Base-by-base conservation (phyloP, 148 eudicot genomes). In the Rhododendron ovatum region DNA sequence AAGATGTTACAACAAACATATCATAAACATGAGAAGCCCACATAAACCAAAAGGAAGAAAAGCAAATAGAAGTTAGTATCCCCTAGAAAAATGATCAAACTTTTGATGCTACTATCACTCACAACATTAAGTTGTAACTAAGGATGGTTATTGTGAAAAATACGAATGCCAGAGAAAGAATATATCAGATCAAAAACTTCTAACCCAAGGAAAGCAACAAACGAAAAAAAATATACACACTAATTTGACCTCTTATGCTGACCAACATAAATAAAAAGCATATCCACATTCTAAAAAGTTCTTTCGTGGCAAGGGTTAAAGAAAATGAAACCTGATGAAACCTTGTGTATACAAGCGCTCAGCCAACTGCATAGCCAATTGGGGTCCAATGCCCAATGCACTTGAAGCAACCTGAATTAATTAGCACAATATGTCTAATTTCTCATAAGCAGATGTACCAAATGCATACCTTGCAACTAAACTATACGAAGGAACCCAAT, bases 321-420 rank as follows among this genome's bases (percentile, higher is more conserved):
- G 82, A 50, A 73, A 81, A 50, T 33, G 28, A 87, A 82, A 96
- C 99, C 98, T 96, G 93, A 96, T 96, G 85, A 88, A 96, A 86
- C 99, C 99, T 92, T 96, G 99, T 80, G 99, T 96, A 87, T 96
- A 96, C 89, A 96, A 87, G 84, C 96, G 95, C 89, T 96, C 99
- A 87, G 99, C 99, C 73, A 95, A 82, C 89, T 96, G 99, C 99
- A 96, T 96, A 82, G 99, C 92, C 90, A 92, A 86, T 86, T 96
- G 99, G 30, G 99, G 99, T 86, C 97, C 99, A 86, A 92, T 90
- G 39, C 98, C 98, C 83, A 96, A 88, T 78, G 99, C 93, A 88
- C 99, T 96, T 85, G 99, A 96, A 89, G 98, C 99, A 90, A 96
- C 96, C 99, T 96, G 89, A 76, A 88, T 84, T 75, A 74, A 30